Percentiles rank a stretch among this genome's conserved stretches.
Evolutionary conservation across 2,329 filamentous ascomycete genomes (phyloP).

Genomic region (Cytospora chrysosperma): DNA sequence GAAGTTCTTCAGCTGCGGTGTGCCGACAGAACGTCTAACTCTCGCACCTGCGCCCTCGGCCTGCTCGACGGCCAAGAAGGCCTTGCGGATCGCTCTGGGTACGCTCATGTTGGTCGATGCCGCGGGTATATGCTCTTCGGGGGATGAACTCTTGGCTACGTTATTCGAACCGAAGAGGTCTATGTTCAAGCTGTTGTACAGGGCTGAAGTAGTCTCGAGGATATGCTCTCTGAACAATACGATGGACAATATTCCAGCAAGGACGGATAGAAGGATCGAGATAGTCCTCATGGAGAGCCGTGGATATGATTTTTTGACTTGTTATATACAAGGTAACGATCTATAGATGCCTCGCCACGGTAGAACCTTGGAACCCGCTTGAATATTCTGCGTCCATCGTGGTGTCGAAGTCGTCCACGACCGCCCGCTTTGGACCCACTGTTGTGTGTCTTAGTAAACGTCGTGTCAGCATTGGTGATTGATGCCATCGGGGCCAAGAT

Average conservation of each 20-base stretch:
- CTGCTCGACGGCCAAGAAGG: slow-evolving; percentile 82
- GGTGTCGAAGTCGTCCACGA: background rate
- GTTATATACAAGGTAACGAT: background rate
- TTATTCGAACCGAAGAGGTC: slow-evolving; percentile 21
- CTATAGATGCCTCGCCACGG: background rate
- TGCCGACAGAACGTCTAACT: slow-evolving; percentile 86
- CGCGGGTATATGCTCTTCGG: slow-evolving; percentile 27
- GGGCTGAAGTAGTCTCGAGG: slow-evolving; percentile 27
- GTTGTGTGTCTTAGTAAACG: slow-evolving; percentile 8
- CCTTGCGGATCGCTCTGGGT: slow-evolving; percentile 75
- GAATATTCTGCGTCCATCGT: background rate
- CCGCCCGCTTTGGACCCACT: background rate
- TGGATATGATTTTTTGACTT: background rate
- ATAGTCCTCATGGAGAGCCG: slow-evolving; percentile 39
- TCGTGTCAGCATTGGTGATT: slow-evolving; percentile 10
- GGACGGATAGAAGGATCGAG: slow-evolving; percentile 38
- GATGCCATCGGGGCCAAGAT: background rate
- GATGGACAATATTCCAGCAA: slow-evolving; percentile 40
- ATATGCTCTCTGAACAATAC: slow-evolving; percentile 35
- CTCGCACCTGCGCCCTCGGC: slow-evolving; percentile 84
- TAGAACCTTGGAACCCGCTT: background rate
- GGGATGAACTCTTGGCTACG: background rate
- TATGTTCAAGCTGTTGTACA: slow-evolving; percentile 26
- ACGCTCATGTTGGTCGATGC: slow-evolving; percentile 58
- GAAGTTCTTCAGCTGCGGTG: slow-evolving; percentile 77